A percentile compares a stretch with the other conserved stretches of the same genome.
phyloP scores from a whole-genome alignment of 202 grass and related monocot genomes.

The Digitaria exilis region DNA sequence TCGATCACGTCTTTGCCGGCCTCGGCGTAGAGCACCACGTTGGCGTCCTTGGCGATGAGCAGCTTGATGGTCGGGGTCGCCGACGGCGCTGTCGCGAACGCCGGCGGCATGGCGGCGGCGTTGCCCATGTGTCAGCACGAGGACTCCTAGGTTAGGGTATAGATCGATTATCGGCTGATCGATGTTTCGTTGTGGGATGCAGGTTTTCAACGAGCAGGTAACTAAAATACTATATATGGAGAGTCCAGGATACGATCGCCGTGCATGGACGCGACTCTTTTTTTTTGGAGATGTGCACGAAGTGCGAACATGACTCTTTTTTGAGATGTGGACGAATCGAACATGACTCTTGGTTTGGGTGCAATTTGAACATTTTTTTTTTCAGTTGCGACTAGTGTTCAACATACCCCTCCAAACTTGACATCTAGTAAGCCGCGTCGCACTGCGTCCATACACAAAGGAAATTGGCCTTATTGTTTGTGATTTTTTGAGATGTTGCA shows the following conservation, averaged over 20 bases:
- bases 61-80: constrained; percentile 29
- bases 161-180: not conserved
- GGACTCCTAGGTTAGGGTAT: not conserved
- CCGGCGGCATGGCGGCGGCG: not conserved
- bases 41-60: not conserved
- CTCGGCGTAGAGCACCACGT: not conserved
- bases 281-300: too few relatives aligned
- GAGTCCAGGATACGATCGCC: not conserved
- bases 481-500: too few relatives aligned
- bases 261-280: not conserved
- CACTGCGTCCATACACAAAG: too few relatives aligned
- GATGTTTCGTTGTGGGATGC: not conserved
- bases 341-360: not conserved
- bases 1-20: constrained; percentile 45
- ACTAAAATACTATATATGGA: not conserved
- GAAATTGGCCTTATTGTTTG: too few relatives aligned
- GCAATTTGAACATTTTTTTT: not conserved
- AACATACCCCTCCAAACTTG: not conserved
- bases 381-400: not conserved
- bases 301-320: not conserved
- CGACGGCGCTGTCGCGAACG: not conserved
- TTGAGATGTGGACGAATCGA: too few relatives aligned
- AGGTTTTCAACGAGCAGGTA: not conserved
- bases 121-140: not conserved
- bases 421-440: not conserved